Evolutionary conservation across 2,329 filamentous ascomycete species (phyloP).

Genomic region (Penicillium sp.): DNA sequence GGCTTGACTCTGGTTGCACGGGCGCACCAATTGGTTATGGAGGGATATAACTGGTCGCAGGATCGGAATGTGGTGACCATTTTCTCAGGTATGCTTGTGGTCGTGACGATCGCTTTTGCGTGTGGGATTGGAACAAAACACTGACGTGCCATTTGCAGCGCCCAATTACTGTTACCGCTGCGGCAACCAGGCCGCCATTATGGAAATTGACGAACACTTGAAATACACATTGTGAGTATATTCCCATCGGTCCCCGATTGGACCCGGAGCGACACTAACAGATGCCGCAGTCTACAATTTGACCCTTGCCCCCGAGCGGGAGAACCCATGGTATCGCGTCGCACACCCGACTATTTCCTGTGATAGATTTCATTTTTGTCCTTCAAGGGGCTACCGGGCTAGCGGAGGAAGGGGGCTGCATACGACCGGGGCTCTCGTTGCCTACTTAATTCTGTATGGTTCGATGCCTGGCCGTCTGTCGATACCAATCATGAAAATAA

Average conservation of each 20-base stretch:
- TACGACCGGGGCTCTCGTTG: slow-evolving; percentile 27
- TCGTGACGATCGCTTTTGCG: background rate
- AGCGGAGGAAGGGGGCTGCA: slow-evolving; percentile 27
- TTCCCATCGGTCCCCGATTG: slow-evolving; percentile 1
- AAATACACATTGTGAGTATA: slow-evolving; percentile 99
- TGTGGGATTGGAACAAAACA: background rate
- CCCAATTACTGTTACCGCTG: slow-evolving; percentile 98
- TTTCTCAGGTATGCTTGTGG: slow-evolving; percentile 70
- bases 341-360: slow-evolving; percentile 98
- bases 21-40: slow-evolving; percentile 98
- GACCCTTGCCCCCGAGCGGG: slow-evolving; percentile 96
- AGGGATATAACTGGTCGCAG: slow-evolving; percentile 99
- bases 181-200: slow-evolving; percentile 99
- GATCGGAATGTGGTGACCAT: slow-evolving; percentile 98
- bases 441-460: slow-evolving; percentile 37
- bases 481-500: slow-evolving; percentile 45
- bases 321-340: slow-evolving; percentile 97
- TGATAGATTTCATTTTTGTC: slow-evolving; percentile 48
- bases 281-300: slow-evolving; percentile 78
- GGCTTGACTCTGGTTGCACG: slow-evolving; percentile 91
- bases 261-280: background rate
- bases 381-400: slow-evolving; percentile 29
- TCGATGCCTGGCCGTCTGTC: slow-evolving; percentile 36
- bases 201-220: slow-evolving; percentile 99
- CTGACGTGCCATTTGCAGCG: slow-evolving; percentile 43